Evolutionary conservation across 169 alveolate genomes (phyloP), one percentile per base, ranked within the genome.

Genomic region (Plasmodium gallinaceum): DNA sequence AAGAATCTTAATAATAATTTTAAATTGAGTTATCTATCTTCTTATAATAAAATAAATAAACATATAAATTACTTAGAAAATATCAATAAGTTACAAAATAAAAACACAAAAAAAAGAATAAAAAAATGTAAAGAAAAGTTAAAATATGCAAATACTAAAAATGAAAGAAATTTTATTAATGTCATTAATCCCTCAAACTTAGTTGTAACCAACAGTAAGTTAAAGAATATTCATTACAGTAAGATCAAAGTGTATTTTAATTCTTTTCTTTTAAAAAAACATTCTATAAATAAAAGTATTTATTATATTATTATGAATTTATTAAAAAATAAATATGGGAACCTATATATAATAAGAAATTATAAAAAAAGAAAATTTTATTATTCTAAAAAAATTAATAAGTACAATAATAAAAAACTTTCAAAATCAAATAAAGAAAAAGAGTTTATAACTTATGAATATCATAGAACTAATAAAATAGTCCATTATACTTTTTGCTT

Each of bases 401-500:
- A 32, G 4, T 7, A 54, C 22, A 54, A n/a, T 48, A 2, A 26
- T 2, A 57, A 51, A 54, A 73, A n/a, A 2, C 0, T 20, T 20
- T 12, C n/a, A 73, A 5, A 8, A 39, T 14, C 12, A 42, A 16
- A n/a, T 12, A 54, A 61, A 26, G 24, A 73, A 16, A 5, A 45
- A 51, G 0, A 39, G 9, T 12, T n/a, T 0, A 54, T 42, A 54
- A 78, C 89, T 10, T 78, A 64, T 32, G 61, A 78, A 12, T 78
- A 64, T 78, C 10, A 42, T 54, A 58, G 12, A 3, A 78, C 89
- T 20, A 64, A 42, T 39, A 22, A 65, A 37, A 78, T 78, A 2
- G 42, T 58, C 20, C 20, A 45, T 43, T 78, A 78, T 69, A 78
- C 68, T 43, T 78, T 78, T 78, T 78, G 89, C 43, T 26, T 78